A percentile compares a stretch with the other conserved stretches of the same genome.
phyloP scores from a whole-genome alignment of 768 basidiomycete species.

The Macrolepiota fuliginosa region DNA sequence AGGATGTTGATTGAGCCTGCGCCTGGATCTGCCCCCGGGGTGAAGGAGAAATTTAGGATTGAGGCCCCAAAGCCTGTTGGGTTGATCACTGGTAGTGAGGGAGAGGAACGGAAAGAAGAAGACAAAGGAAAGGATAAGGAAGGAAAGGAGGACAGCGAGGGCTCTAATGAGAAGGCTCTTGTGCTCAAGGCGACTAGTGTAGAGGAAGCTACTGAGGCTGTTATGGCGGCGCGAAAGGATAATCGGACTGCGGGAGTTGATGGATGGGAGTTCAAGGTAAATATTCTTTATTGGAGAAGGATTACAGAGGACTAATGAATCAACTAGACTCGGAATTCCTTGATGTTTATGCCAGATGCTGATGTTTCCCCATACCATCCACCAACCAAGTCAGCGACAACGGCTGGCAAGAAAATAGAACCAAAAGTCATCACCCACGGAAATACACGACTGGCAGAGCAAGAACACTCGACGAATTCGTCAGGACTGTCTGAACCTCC shows the following conservation, averaged over 20 bases:
- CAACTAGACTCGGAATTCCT: conserved; percentile 82
- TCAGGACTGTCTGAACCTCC: conserved; percentile 60
- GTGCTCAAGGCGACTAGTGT: conserved; percentile 24
- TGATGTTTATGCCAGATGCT: conserved; percentile 95
- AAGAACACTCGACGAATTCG: conserved; percentile 49
- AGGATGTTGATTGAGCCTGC: conserved; percentile 71
- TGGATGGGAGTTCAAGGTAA: conserved; percentile 80
- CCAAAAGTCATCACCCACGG: conserved; percentile 70
- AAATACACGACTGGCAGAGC: conserved; percentile 79
- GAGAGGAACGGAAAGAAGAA: conserved; percentile 23
- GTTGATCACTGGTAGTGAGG: conserved; percentile 42
- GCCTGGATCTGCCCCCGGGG: conserved; percentile 44
- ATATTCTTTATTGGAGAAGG: neutral
- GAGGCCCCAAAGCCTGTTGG: conserved; percentile 57
- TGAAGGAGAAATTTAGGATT: conserved; percentile 65
- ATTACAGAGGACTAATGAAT: neutral
- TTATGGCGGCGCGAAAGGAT: conserved; percentile 81
- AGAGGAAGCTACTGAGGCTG: conserved; percentile 38
- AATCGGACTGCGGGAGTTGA: conserved; percentile 70
- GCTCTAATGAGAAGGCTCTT: conserved; percentile 18
- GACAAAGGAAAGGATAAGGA: conserved; percentile 19
- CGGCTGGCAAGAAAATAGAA: conserved; percentile 28
- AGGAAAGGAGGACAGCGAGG: conserved; percentile 17
- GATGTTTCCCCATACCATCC: conserved; percentile 76
- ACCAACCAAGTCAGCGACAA: conserved; percentile 21